Conservation (phyloP, 768 basidiomycete species). For the Suillus variegatus region DNA sequence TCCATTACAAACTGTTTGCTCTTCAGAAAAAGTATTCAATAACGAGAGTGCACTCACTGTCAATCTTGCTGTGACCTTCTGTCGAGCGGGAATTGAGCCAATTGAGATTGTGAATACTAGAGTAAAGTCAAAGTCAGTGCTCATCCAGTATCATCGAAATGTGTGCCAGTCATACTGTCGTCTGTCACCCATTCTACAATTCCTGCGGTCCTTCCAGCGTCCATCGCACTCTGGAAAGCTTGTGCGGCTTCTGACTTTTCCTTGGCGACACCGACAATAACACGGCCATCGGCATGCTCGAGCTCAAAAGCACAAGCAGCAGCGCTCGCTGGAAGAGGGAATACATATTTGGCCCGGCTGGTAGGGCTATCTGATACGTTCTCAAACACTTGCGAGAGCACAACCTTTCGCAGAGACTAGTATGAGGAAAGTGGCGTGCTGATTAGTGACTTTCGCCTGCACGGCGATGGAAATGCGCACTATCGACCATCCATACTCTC, state of each 20-base stretch:
- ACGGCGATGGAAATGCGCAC: slow-evolving; percentile 23
- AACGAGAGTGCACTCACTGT: slow-evolving; percentile 36
- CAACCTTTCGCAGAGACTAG: slow-evolving; percentile 47
- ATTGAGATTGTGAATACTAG: slow-evolving; percentile 61
- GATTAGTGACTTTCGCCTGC: neutral
- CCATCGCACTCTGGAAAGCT: slow-evolving; percentile 42
- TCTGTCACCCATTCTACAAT: slow-evolving; percentile 51
- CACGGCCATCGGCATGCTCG: slow-evolving; percentile 42
- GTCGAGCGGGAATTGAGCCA: slow-evolving; percentile 48
- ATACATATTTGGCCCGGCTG: slow-evolving; percentile 51
- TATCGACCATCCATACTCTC: slow-evolving; percentile 44
- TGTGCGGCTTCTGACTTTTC: slow-evolving; percentile 46
- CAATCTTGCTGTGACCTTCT: slow-evolving; percentile 41
- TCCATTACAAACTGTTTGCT: slow-evolving; percentile 49
- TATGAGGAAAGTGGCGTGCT: slow-evolving; percentile 2
- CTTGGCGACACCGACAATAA: slow-evolving; percentile 47
- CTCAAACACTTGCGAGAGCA: slow-evolving; percentile 41
- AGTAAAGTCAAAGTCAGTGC: neutral
- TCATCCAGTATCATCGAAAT: neutral
- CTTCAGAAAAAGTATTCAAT: neutral
- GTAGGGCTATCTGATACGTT: slow-evolving; percentile 42
- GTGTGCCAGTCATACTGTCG: slow-evolving; percentile 42
- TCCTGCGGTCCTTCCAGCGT: slow-evolving; percentile 42
- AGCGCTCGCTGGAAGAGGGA: slow-evolving; percentile 57
- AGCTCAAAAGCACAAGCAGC: slow-evolving; percentile 59